These are phyloP conservation scores for Fusarium hainanense DNA, from an alignment of 2,329 filamentous ascomycete genomes.

Conservation along the genomic window DNA sequence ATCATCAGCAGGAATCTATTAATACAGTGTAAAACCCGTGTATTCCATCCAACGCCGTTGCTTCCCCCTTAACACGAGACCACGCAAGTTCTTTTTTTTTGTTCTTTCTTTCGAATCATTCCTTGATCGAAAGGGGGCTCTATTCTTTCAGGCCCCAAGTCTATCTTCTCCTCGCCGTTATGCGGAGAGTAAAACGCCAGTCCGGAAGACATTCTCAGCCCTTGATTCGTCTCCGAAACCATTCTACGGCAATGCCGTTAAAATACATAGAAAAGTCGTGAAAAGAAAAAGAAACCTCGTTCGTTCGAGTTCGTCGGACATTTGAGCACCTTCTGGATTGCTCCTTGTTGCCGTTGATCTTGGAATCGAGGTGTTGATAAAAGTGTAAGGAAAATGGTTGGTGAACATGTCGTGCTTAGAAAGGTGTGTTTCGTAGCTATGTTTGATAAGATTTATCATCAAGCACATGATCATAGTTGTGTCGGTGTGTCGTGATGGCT, in stretches of 20 bases:
- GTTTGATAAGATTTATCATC: neutral
- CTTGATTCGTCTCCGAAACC: constrained; percentile 61
- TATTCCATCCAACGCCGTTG: constrained; percentile 23
- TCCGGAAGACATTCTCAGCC: constrained; percentile 64
- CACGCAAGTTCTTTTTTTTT: neutral
- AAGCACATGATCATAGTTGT: constrained; percentile 1
- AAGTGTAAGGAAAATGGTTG: constrained; percentile 11
- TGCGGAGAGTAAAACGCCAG: constrained; percentile 40
- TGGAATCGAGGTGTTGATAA: constrained; percentile 15
- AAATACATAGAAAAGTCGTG: constrained; percentile 44
- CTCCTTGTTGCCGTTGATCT: neutral
- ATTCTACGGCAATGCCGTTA: constrained; percentile 42
- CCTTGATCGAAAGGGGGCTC: neutral
- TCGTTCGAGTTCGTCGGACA: constrained; percentile 4
- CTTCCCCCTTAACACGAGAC: neutral
- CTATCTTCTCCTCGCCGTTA: constrained; percentile 5
- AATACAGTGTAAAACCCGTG: constrained; percentile 28
- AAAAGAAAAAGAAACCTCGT: constrained; percentile 21
- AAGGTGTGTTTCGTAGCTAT: neutral
- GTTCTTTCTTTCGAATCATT: neutral
- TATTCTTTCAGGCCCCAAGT: neutral
- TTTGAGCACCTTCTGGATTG: neutral
- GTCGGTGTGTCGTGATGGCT: neutral
- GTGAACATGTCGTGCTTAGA: constrained; percentile 1
- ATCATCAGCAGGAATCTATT: constrained; percentile 37